Conservation (phyloP, 2,329 filamentous ascomycete species). For the Hyphodiscus sp. region DNA sequence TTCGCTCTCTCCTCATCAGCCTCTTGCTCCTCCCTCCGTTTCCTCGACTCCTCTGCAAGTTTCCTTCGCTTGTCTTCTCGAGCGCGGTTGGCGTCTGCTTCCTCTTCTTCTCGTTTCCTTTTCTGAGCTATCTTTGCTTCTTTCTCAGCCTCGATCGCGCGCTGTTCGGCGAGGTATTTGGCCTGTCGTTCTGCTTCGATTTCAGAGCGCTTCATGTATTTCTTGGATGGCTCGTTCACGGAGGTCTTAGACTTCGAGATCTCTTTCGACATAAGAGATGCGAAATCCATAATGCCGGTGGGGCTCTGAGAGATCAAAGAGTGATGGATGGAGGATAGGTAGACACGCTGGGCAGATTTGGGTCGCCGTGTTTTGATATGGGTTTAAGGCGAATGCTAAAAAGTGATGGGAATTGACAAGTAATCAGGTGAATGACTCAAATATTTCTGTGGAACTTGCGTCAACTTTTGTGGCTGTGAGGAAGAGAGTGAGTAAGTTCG, state of each 20-base stretch:
- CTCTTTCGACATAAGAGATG: conserved; percentile 84
- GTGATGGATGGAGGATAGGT: not conserved
- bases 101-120: conserved; percentile 84
- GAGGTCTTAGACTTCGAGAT: conserved; percentile 71
- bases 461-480: not conserved
- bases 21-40: conserved; percentile 64
- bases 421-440: not conserved
- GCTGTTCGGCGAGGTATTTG: conserved; percentile 77
- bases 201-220: conserved; percentile 81
- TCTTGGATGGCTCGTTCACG: conserved; percentile 44
- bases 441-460: not conserved
- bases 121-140: conserved; percentile 66
- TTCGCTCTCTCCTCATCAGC: conserved; percentile 65
- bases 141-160: conserved; percentile 64
- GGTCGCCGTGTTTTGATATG: not conserved
- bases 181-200: conserved; percentile 75
- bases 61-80: conserved; percentile 77
- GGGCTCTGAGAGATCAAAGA: not conserved
- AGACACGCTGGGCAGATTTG: not conserved
- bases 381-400: too few relatives aligned
- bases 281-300: conserved; percentile 75
- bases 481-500: not conserved
- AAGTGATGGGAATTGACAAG: not conserved
- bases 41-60: conserved; percentile 74
- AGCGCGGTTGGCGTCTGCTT: conserved; percentile 57